Base-by-base conservation (phyloP, 768 basidiomycete species). In the Filobasidium wieringae region DNA sequence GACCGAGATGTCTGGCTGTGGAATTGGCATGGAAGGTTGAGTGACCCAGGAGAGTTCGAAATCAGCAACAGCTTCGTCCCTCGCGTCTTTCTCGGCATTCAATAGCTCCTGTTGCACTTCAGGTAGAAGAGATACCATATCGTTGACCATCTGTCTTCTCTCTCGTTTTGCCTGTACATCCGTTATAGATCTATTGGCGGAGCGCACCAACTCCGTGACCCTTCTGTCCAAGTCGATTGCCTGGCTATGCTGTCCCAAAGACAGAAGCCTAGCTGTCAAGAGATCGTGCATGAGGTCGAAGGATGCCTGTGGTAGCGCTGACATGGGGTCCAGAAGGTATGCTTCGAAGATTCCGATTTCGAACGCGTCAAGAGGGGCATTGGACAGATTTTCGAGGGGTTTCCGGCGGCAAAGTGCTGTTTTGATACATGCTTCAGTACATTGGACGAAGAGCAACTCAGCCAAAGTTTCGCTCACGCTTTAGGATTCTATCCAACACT, bases 211-310 rank as follows among this genome's bases (percentile, higher is more conserved):
- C 27, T 53, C 52, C 34, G 51, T 26, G 9, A 61, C 55, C 24
- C 49, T 36, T 14, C 53, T 19, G 41, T 61, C 60, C 1, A 61
- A 51, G 36, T 57, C 55, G 51, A 61, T 57, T 14, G 55, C 60
- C n/a, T 47, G 31, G 2, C 55, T 36, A 40, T 61, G 43, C 32
- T 55, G 45, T 22, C 60, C 60, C 12, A 27, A 39, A 1, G 60
- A 51, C 7, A 56, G 36, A 19, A 61, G 33, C 19, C 60, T 49
- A 19, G 56, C 27, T 24, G 53, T 61, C 32, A 61, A 26, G 6
- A 61, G 55, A 24, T 61, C 60, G 22, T 61, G 60, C 9, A 61
- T 19, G 24, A 61, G 30, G 26, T 56, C 50, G 33, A 57, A 61
- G 14, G 60, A 57, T 5, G 39, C 15, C 4, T 37, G 37, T 19